Evolutionary conservation across 768 basidiomycete genomes (phyloP), one percentile per base, ranked within the genome.

Genomic region (Clitopilus hobsonii): DNA sequence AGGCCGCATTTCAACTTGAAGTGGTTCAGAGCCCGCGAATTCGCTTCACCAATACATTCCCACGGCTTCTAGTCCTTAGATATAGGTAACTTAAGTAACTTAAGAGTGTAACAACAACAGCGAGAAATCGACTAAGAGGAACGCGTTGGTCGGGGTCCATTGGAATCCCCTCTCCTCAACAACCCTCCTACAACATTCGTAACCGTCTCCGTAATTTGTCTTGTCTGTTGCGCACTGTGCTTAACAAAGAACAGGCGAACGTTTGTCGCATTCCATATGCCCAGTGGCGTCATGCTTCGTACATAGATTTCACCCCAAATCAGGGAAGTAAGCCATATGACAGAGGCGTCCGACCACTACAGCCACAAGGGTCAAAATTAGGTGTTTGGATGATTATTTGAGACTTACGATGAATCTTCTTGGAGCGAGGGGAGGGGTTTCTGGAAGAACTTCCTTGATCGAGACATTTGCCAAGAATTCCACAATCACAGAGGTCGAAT

Each of bases 301-400:
- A 97, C 89, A 65, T 95, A 99, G 18, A 96, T 82, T 66, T 95
- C 92, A 36, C 97, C 95, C 94, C 96, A 99, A 20, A 95, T 86
- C 52, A 98, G 72, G 0, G 91, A 94, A 3, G 94, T 91, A 30
- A 96, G 77, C 96, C 97, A 98, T 16, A 94, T 80, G 56, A 89
- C 77, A 2, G 93, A 94, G 1, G 91, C 87, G 60, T 94, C 90
- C 11, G 94, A 90, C 94, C 94, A 97, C 91, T 95, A n/a, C 5
- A 2, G 20, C 27, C 8, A 32, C 55, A 45, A 55, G 28, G 61
- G 30, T 58, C 38, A 53, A 52, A 38, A 26, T n/a, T n/a, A n/a
- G 55, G 23, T 47, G 41, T 5, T 25, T n/a, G 22, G 32, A 27
- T 45, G 38, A 41, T 47, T 51, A 38, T 38, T 49, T 41, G 6